Conservation (phyloP, 2,329 filamentous ascomycete genomes). For the Cryoendolithus antarcticus region DNA sequence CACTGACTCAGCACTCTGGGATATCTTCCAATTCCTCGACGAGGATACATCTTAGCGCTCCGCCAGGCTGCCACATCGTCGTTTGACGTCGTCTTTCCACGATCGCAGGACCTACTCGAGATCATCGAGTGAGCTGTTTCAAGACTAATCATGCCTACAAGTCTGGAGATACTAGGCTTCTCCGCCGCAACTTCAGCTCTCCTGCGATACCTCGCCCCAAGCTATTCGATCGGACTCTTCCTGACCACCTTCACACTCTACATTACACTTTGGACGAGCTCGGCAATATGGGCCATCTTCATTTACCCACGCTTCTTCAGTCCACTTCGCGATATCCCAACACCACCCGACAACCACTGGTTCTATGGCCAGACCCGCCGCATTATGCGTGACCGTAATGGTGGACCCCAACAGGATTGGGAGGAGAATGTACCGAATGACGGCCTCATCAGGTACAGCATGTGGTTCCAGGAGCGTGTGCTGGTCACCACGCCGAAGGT, state of each 20-base stretch:
- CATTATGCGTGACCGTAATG: conserved; percentile 31
- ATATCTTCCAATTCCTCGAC: too few relatives aligned
- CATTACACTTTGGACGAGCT: conserved; percentile 8
- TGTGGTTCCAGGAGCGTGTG: conserved; percentile 33
- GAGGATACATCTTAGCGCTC: too few relatives aligned
- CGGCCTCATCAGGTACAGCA: conserved; percentile 41
- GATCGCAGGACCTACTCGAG: too few relatives aligned
- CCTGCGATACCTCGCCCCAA: conserved; percentile 22
- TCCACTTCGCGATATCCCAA: conserved; percentile 45
- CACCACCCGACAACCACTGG: conserved; percentile 33
- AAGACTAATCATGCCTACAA: conserved; percentile 1
- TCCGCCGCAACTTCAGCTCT: conserved; percentile 14
- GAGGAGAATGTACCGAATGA: conserved; percentile 42
- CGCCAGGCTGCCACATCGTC: too few relatives aligned
- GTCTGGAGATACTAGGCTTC: conserved; percentile 2
- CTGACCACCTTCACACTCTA: conserved; percentile 24
- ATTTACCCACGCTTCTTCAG: conserved; percentile 48
- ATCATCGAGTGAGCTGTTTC: too few relatives aligned
- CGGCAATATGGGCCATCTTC: conserved; percentile 28
- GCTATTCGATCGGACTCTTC: conserved; percentile 25
- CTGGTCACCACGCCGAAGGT: conserved; percentile 35
- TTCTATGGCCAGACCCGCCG: conserved; percentile 31
- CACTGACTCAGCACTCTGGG: too few relatives aligned
- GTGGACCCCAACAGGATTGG: conserved; percentile 38
- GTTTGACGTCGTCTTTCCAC: too few relatives aligned